A percentile compares a stretch with the other conserved stretches of the same genome.
These are phyloP conservation scores for Cyberlindnera nakhonratchasimensis DNA, from an alignment of 805 yeast genomes.

Conservation along the genomic window DNA sequence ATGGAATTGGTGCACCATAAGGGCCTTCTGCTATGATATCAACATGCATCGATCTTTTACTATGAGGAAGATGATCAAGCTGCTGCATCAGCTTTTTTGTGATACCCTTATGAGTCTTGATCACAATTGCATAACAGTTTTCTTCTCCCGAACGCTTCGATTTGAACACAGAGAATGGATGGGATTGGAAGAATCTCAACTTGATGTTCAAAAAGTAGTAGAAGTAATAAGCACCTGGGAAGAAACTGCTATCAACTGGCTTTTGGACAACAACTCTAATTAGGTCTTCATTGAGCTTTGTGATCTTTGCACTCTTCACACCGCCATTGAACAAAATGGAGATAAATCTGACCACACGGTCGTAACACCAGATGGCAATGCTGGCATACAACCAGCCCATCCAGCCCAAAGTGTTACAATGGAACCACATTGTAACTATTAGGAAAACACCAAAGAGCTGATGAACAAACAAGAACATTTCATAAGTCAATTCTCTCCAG, in stretches of 20 bases:
- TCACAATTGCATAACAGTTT: conserved; percentile 35
- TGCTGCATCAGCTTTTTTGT: conserved; percentile 40
- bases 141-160: conserved; percentile 33
- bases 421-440: conserved; percentile 56
- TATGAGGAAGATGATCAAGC: conserved; percentile 29
- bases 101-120: conserved; percentile 54
- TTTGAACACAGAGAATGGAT: conserved; percentile 63
- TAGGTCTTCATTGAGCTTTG: conserved; percentile 28
- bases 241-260: conserved; percentile 45
- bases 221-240: conserved; percentile 54
- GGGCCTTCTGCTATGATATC: conserved; percentile 57
- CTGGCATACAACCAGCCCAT: conserved; percentile 49
- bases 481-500: conserved; percentile 55
- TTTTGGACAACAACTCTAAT: conserved; percentile 39
- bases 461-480: conserved; percentile 56
- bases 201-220: conserved; percentile 50
- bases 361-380: conserved; percentile 68
- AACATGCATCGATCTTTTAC: conserved; percentile 31
- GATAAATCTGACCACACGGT: conserved; percentile 53
- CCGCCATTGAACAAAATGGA: conserved; percentile 61
- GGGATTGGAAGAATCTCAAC: conserved; percentile 51
- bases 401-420: conserved; percentile 50
- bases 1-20: conserved; percentile 48
- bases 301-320: conserved; percentile 43
- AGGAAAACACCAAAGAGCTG: conserved; percentile 52